phyloP scores from a whole-genome alignment of 1,139 yeast species.

The Candida neerlandica region DNA sequence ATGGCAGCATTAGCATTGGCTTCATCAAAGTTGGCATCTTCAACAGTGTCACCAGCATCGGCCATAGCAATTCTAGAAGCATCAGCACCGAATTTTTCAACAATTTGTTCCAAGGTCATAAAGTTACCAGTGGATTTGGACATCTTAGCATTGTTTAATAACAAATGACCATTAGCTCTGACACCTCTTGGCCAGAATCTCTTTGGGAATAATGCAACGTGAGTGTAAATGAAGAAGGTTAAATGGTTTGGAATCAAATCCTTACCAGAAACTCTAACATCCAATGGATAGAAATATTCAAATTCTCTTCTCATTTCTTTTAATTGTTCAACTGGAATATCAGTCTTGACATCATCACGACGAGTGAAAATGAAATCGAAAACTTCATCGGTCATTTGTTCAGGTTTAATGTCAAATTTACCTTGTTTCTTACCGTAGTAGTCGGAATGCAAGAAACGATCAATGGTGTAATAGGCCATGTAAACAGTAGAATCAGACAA shows the following conservation, averaged over 20 bases:
- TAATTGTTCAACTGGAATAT: constrained; percentile 69
- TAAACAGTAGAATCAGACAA: constrained; percentile 95
- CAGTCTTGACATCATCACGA: constrained; percentile 57
- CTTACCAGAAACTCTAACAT: constrained; percentile 90
- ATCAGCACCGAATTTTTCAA: constrained; percentile 93
- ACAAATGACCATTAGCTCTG: constrained; percentile 93
- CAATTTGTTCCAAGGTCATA: constrained; percentile 83
- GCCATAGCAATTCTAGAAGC: constrained; percentile 97
- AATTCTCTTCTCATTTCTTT: constrained; percentile 85
- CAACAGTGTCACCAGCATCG: constrained; percentile 97
- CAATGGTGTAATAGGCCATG: constrained; percentile 93
- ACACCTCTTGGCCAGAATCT: constrained; percentile 92
- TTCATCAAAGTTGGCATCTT: constrained; percentile 98
- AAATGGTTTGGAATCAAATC: constrained; percentile 97
- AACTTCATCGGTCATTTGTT: constrained; percentile 89
- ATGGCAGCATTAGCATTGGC: constrained; percentile 97
- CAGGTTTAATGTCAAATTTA: constrained; percentile 71
- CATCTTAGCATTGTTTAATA: constrained; percentile 97
- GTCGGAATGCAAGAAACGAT: constrained; percentile 84
- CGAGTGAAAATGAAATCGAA: constrained; percentile 89
- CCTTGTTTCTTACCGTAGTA: constrained; percentile 81
- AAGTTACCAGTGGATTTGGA: constrained; percentile 97
- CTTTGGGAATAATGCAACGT: constrained; percentile 91
- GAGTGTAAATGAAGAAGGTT: constrained; percentile 91
- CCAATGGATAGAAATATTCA: constrained; percentile 94